Evolutionary conservation across 805 yeast species (phyloP).

Genomic region (Suhomyces sp.): DNA sequence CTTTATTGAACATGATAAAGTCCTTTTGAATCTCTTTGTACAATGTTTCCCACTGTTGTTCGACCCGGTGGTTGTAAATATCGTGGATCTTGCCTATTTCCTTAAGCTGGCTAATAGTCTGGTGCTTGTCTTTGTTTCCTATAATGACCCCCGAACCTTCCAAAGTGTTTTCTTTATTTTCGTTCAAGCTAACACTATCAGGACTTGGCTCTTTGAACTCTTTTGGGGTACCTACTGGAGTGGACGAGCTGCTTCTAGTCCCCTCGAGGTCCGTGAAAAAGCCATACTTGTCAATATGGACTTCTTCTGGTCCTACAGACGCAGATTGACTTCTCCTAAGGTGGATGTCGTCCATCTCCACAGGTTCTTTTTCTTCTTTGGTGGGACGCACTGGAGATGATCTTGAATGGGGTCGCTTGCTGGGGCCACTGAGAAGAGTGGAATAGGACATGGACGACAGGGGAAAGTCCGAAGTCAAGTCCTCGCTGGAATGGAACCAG

Average conservation of each 20-base stretch:
- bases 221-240: background rate
- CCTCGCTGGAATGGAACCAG: conserved; percentile 14
- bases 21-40: conserved; percentile 29
- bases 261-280: conserved; percentile 34
- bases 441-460: background rate
- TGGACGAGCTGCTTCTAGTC: background rate
- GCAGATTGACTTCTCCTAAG: background rate
- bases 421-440: background rate
- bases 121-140: conserved; percentile 10
- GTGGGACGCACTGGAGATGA: conserved; percentile 4
- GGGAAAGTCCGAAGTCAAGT: background rate
- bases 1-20: conserved; percentile 14
- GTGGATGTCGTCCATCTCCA: conserved; percentile 39
- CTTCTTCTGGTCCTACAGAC: background rate
- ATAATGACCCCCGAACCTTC: conserved; percentile 9
- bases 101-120: conserved; percentile 27
- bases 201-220: background rate
- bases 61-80: conserved; percentile 34
- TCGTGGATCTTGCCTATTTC: conserved; percentile 46
- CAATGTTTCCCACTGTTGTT: conserved; percentile 46
- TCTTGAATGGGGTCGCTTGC: conserved; percentile 16
- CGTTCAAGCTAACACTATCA: background rate
- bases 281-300: conserved; percentile 48
- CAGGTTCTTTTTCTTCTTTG: conserved; percentile 26
- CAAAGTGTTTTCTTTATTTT: background rate